These are phyloP conservation scores for Boletus pseudo-olivaceus DNA, from an alignment of 768 basidiomycete genomes.

Conservation along the genomic window DNA sequence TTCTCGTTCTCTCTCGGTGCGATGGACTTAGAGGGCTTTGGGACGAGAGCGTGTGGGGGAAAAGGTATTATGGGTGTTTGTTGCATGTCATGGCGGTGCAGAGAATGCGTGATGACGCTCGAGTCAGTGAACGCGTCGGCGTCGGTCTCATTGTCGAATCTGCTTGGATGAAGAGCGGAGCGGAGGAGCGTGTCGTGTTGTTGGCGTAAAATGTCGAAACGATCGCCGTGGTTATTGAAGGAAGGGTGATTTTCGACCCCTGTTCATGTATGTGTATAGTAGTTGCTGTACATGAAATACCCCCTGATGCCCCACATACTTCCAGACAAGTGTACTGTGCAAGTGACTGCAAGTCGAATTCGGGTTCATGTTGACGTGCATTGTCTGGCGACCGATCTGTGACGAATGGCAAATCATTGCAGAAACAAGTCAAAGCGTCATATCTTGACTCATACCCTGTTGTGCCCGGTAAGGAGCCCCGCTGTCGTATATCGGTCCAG, in stretches of 20 bases:
- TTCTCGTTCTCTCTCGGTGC: constrained; percentile 21
- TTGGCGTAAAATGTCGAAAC: constrained; percentile 5
- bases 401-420: too few species aligned
- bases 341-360: too few species aligned
- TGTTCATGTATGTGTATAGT: neutral
- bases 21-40: neutral
- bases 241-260: neutral
- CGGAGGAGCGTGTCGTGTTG: constrained; percentile 6
- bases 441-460: too few species aligned
- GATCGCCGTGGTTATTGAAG: too few species aligned
- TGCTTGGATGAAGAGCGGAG: constrained; percentile 14
- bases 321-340: too few species aligned
- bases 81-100: constrained; percentile 23
- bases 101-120: neutral
- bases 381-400: too few species aligned
- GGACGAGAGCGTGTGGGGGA: constrained; percentile 11
- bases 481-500: too few species aligned
- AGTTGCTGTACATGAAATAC: neutral
- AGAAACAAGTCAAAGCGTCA: too few species aligned
- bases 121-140: constrained; percentile 18
- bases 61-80: constrained; percentile 5
- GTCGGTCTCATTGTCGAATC: constrained; percentile 18
- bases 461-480: too few species aligned
- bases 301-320: too few species aligned
- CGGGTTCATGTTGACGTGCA: too few species aligned